Percentiles rank a stretch among this genome's conserved stretches.
Evolutionary conservation across 305 asterid species (phyloP).

Genomic region (Salvia sclarea): DNA sequence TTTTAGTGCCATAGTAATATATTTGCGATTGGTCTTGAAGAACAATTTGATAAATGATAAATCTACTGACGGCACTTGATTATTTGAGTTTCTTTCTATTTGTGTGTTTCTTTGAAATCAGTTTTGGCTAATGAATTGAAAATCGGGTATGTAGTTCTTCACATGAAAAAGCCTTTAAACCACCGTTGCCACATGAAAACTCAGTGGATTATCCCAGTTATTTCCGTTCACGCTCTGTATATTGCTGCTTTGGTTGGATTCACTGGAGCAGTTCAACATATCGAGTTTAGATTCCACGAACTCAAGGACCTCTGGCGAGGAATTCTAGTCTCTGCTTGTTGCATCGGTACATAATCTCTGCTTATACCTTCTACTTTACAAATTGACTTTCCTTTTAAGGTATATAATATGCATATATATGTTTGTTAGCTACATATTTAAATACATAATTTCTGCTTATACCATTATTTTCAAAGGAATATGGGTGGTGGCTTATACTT

Average conservation of each 20-base stretch:
- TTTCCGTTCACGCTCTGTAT: slow-evolving; percentile 64
- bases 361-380: slow-evolving; percentile 11
- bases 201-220: slow-evolving; percentile 61
- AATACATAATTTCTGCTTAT: too few species aligned
- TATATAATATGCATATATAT: not conserved
- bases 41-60: not conserved
- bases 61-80: slow-evolving; percentile 1
- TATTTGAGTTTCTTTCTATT: not conserved
- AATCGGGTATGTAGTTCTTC: slow-evolving; percentile 55
- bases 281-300: slow-evolving; percentile 83
- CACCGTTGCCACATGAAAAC: slow-evolving; percentile 75
- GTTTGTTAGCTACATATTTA: not conserved
- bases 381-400: not conserved
- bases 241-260: slow-evolving; percentile 67
- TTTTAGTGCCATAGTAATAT: too few species aligned
- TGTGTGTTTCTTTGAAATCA: not conserved
- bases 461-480: slow-evolving; percentile 44
- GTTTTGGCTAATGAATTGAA: slow-evolving; percentile 18
- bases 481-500: slow-evolving; percentile 66
- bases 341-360: slow-evolving; percentile 55
- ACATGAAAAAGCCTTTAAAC: slow-evolving; percentile 64
- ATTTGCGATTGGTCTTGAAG: too few species aligned
- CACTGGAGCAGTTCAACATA: slow-evolving; percentile 72
- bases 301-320: slow-evolving; percentile 91
- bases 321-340: slow-evolving; percentile 57